Evolutionary conservation across 2,329 filamentous ascomycete genomes (phyloP).

Genomic region (Sporothrix humicola): DNA sequence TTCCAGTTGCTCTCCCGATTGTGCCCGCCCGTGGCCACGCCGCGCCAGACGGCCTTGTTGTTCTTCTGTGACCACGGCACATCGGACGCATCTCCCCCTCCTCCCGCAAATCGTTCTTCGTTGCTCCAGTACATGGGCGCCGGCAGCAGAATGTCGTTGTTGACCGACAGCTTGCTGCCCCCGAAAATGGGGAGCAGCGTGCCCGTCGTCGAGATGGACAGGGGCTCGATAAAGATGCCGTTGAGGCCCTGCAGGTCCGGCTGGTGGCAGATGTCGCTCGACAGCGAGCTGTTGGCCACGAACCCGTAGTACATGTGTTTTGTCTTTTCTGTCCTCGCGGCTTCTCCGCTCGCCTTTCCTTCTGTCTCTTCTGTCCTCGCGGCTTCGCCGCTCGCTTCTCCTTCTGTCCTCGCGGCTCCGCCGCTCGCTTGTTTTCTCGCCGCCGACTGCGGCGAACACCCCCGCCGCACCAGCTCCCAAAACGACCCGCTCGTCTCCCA

Average conservation of each 20-base stretch:
- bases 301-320: slow-evolving; percentile 59
- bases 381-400: slow-evolving; percentile 22
- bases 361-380: slow-evolving; percentile 49
- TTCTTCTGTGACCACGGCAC: slow-evolving; percentile 64
- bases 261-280: slow-evolving; percentile 68
- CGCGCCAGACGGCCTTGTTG: slow-evolving; percentile 65
- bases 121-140: slow-evolving; percentile 72
- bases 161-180: slow-evolving; percentile 70
- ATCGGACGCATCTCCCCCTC: slow-evolving; percentile 50
- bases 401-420: slow-evolving; percentile 48
- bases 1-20: slow-evolving; percentile 69
- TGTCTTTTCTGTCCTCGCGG: slow-evolving; percentile 46
- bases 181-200: slow-evolving; percentile 69
- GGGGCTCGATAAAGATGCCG: slow-evolving; percentile 67
- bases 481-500: slow-evolving; percentile 63
- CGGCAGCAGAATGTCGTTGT: slow-evolving; percentile 73
- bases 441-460: slow-evolving; percentile 65
- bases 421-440: too few relatives aligned
- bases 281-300: slow-evolving; percentile 65
- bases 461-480: slow-evolving; percentile 63
- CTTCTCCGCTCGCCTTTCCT: too few relatives aligned
- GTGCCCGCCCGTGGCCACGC: slow-evolving; percentile 68
- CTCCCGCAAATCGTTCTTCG: slow-evolving; percentile 63
- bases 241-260: slow-evolving; percentile 67
- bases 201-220: slow-evolving; percentile 62